Percentiles rank a stretch among this genome's conserved stretches.
Evolutionary conservation across 805 yeast genomes (phyloP).

Genomic region (Candida yuanshanica): DNA sequence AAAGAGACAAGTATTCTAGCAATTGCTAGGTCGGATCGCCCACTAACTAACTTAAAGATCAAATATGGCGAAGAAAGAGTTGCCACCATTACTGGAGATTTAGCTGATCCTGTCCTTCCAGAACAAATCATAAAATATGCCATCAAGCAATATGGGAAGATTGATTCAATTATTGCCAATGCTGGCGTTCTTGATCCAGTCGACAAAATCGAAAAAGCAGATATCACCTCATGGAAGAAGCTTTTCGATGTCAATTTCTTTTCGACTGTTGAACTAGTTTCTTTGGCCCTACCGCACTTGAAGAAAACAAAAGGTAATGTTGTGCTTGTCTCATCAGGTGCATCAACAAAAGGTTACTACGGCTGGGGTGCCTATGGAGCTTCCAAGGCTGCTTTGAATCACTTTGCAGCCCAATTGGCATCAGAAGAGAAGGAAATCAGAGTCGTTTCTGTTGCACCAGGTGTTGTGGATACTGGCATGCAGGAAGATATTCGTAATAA

Average conservation of each 20-base stretch:
- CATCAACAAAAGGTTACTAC: conserved; percentile 52
- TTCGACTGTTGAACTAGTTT: conserved; percentile 58
- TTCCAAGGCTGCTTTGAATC: conserved; percentile 88
- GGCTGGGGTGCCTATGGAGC: conserved; percentile 94
- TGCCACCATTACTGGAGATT: conserved; percentile 53
- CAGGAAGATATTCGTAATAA: conserved; percentile 71
- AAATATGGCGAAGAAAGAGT: conserved; percentile 45
- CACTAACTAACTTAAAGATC: conserved; percentile 37
- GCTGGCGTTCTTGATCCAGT: conserved; percentile 88
- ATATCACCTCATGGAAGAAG: conserved; percentile 51
- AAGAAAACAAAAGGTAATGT: conserved; percentile 52
- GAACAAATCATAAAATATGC: conserved; percentile 39
- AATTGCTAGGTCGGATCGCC: conserved; percentile 59
- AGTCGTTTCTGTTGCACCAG: conserved; percentile 81
- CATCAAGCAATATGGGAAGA: conserved; percentile 42
- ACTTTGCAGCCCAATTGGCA: conserved; percentile 60
- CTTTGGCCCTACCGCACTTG: conserved; percentile 51
- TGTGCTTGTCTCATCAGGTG: conserved; percentile 87
- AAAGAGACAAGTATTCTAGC: conserved; percentile 49
- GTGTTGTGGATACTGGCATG: conserved; percentile 91
- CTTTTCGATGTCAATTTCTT: conserved; percentile 76
- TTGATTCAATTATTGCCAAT: conserved; percentile 66
- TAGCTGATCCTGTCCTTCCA: conserved; percentile 37
- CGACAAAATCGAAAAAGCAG: conserved; percentile 43
- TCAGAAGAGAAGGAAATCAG: conserved; percentile 58